Percentiles rank a stretch among this genome's conserved stretches.
Conservation (phyloP, 2,329 filamentous ascomycete genomes). For the Monosporascus sp. region DNA sequence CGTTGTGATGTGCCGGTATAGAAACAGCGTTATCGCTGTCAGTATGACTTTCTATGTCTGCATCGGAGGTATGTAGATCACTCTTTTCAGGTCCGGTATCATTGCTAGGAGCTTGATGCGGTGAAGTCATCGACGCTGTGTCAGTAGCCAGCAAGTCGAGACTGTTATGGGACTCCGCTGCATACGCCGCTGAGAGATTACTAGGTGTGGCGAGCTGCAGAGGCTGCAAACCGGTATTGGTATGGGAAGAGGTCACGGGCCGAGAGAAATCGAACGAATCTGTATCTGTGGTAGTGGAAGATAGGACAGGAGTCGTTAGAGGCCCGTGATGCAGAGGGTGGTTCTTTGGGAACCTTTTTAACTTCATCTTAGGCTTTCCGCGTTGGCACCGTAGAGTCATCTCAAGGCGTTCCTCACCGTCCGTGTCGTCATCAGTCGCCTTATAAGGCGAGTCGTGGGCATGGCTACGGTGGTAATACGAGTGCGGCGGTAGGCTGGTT, state of each 20-base stretch:
- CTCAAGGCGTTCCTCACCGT: constrained; percentile 39
- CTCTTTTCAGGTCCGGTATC: constrained; percentile 18
- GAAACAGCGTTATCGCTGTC: constrained; percentile 13
- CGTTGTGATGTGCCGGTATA: no score
- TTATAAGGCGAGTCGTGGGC: constrained; percentile 32
- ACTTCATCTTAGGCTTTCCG: constrained; percentile 32
- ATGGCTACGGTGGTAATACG: constrained; percentile 30
- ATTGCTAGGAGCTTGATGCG: constrained; percentile 8
- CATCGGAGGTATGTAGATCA: constrained; percentile 22
- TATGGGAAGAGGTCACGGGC: constrained; percentile 19
- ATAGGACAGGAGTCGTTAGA: constrained; percentile 20
- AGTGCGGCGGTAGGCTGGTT: constrained; percentile 37
- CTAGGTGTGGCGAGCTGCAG: not conserved
- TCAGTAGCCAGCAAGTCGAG: constrained; percentile 6
- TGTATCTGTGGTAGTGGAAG: constrained; percentile 19
- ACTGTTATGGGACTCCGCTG: constrained; percentile 3
- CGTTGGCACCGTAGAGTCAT: constrained; percentile 30
- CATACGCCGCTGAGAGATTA: constrained; percentile 4
- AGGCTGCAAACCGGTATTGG: not conserved
- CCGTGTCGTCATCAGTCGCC: constrained; percentile 39
- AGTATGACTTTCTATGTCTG: constrained; percentile 24
- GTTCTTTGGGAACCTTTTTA: constrained; percentile 37
- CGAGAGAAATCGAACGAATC: constrained; percentile 35
- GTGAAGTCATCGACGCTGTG: constrained; percentile 17
- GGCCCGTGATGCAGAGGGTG: constrained; percentile 28